Evolutionary conservation across 2,329 filamentous ascomycete genomes (phyloP), one percentile per base, ranked within the genome.

Genomic region (Coniochaeta sp.): DNA sequence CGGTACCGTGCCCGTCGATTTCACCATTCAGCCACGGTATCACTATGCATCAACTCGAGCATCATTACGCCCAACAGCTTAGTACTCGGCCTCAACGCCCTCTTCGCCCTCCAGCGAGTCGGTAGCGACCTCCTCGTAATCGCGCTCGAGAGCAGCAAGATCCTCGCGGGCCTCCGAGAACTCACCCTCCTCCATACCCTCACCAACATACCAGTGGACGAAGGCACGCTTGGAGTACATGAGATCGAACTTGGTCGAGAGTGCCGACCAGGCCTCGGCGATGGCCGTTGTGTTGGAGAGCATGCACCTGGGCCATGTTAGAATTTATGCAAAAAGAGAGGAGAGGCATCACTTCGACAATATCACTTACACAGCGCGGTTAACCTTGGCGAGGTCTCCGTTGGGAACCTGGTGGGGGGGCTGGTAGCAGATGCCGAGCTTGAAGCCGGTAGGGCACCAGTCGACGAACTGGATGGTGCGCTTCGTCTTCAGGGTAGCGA

Each of bases 181-280:
- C 81, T 99, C 95, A 79, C 95, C 95, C 79, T 99, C 95, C 85
- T 99, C 95, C 95, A 99, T 99, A 87, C 95, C 95, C 85, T 98
- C 95, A 82, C 95, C 95, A 74, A 99, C 95, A 73, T 98, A 99
- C 95, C 95, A 99, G 82, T 99, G 95, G 66, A 99, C 95, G 81
- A 99, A 99, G 64, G 95, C 95, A 83, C 95, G 95, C 89, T 99
- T 99, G 77, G 91, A 96, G 88, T 98, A 97, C 95, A 99, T 99
- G 76, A 99, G 91, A 74, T 99, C 95, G 83, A 99, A 99, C 83
- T 99, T 99, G 86, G 89, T 86, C 64, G 92, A 96, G 66, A 99
- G 87, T 67, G 92, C 92, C 65, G 90, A 93, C 95, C 95, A 99
- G 65, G 95, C 95, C 82, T 98, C 93, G 73, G 93, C 90, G 72